Evolutionary conservation across 73 alveolate species (phyloP).

Genomic region (Uronychia binucleata): DNA sequence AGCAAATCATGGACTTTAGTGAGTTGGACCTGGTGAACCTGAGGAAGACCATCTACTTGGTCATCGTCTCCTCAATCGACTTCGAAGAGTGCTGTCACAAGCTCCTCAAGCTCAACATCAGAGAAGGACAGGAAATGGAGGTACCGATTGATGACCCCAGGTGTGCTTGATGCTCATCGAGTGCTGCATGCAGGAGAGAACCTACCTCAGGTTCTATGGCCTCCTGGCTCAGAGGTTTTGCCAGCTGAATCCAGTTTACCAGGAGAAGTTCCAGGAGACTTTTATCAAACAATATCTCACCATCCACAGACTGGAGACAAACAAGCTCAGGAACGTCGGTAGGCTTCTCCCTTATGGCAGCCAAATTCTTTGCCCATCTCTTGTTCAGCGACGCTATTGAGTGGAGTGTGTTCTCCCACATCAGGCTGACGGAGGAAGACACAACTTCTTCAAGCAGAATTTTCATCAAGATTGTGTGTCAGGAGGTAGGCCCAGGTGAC

Average conservation of each 20-base stretch:
- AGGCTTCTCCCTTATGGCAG: slow-evolving; percentile 28
- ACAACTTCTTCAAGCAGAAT: slow-evolving; percentile 98
- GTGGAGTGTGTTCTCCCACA: slow-evolving; percentile 87
- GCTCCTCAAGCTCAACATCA: slow-evolving; percentile 94
- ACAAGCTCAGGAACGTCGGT: slow-evolving; percentile 92
- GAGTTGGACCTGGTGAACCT: slow-evolving; percentile 97
- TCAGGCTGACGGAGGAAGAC: slow-evolving; percentile 96
- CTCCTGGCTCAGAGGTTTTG: slow-evolving; percentile 94
- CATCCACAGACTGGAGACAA: slow-evolving; percentile 98
- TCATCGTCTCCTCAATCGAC: slow-evolving; percentile 96
- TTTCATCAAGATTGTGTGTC: slow-evolving; percentile 93
- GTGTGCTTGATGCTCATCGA: slow-evolving; percentile 94
- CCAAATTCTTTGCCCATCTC: slow-evolving; percentile 98
- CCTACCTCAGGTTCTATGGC: slow-evolving; percentile 96
- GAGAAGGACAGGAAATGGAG: slow-evolving; percentile 98
- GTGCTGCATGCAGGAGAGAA: slow-evolving; percentile 97
- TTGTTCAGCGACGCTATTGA: slow-evolving; percentile 95
- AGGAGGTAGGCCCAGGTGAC: slow-evolving; percentile 53
- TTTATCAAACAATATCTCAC: slow-evolving; percentile 93
- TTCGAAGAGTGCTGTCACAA: slow-evolving; percentile 98
- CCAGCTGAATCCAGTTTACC: slow-evolving; percentile 90
- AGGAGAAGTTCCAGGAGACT: slow-evolving; percentile 90
- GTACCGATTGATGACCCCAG: background rate
- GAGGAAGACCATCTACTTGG: slow-evolving; percentile 95
- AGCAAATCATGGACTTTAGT: slow-evolving; percentile 86